Evolutionary conservation across 1,284 basidiomycete genomes (phyloP).

Genomic region (Puccinia polysora): DNA sequence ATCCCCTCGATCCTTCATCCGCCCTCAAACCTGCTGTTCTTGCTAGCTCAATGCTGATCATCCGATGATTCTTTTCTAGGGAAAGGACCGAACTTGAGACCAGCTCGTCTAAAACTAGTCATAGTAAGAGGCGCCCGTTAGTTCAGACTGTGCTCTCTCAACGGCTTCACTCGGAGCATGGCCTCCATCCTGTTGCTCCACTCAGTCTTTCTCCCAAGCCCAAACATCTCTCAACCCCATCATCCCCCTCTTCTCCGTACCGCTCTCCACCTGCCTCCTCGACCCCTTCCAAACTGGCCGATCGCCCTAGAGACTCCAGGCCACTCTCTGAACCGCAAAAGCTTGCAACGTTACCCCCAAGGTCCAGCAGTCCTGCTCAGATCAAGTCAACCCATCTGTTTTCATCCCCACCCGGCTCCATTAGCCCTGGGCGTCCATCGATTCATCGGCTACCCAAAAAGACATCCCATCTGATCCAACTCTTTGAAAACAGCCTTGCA

Average conservation of each 20-base stretch:
- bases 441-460: slow-evolving; percentile 39
- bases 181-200: slow-evolving; percentile 19
- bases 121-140: not conserved
- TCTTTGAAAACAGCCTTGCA: slow-evolving; percentile 27
- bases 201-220: slow-evolving; percentile 22
- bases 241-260: not conserved
- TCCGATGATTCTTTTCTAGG: slow-evolving; percentile 5
- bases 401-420: not conserved
- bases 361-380: slow-evolving; percentile 1
- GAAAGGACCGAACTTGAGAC: slow-evolving; percentile 43
- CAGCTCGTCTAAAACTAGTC: slow-evolving; percentile 18
- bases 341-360: slow-evolving; percentile 2
- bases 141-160: slow-evolving; percentile 24
- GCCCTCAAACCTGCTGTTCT: too few species aligned
- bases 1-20: not conserved
- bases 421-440: slow-evolving; percentile 14
- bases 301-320: slow-evolving; percentile 1
- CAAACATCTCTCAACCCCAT: slow-evolving; percentile 19
- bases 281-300: not conserved
- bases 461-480: slow-evolving; percentile 30
- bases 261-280: slow-evolving; percentile 15
- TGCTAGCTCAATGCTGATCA: not conserved
- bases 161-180: not conserved
- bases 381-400: slow-evolving; percentile 15
- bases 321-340: not conserved